Percentiles rank a stretch among this genome's conserved stretches.
Evolutionary conservation across 164 flowering plant genomes (phyloP).

Genomic region (Taxillus chinensis): DNA sequence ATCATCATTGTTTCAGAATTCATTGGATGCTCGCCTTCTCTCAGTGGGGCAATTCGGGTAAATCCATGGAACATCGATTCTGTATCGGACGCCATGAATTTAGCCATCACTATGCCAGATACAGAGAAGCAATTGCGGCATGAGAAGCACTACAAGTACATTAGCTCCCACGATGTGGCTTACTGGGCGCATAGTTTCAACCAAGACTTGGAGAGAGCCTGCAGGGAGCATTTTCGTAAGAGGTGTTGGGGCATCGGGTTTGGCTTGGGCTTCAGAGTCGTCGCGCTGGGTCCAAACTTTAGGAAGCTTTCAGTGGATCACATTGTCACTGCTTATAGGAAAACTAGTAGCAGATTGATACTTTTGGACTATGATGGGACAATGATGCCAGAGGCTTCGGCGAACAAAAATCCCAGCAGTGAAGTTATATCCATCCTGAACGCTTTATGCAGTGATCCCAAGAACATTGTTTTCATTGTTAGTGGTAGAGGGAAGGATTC

Average conservation of each 20-base stretch:
- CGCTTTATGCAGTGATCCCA: slow-evolving; percentile 25
- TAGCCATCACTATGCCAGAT: slow-evolving; percentile 20
- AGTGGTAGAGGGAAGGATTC: slow-evolving; percentile 35
- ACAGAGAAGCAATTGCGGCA: slow-evolving; percentile 35
- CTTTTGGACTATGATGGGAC: slow-evolving; percentile 50
- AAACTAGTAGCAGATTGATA: slow-evolving; percentile 22
- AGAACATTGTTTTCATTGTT: slow-evolving; percentile 33
- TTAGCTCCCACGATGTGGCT: slow-evolving; percentile 39
- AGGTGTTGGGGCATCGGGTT: slow-evolving; percentile 34
- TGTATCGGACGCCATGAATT: slow-evolving; percentile 23
- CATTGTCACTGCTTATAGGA: slow-evolving; percentile 21
- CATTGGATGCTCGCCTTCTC: slow-evolving; percentile 41
- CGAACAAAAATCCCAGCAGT: slow-evolving; percentile 23
- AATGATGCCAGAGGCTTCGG: slow-evolving; percentile 19
- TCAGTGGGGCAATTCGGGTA: slow-evolving; percentile 42
- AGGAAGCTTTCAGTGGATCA: slow-evolving; percentile 24
- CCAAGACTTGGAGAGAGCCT: slow-evolving; percentile 36
- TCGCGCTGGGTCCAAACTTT: slow-evolving; percentile 28
- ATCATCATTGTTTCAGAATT: slow-evolving; percentile 37
- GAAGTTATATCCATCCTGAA: slow-evolving; percentile 26
- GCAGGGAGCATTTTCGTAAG: slow-evolving; percentile 20
- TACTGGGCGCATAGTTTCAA: slow-evolving; percentile 37
- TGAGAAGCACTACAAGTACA: slow-evolving; percentile 37
- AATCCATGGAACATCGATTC: slow-evolving; percentile 36
- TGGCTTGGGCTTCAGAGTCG: slow-evolving; percentile 27